These are phyloP conservation scores for Neurospora cerealis DNA, from an alignment of 495 filamentous ascomycete genomes.

Conservation along the genomic window DNA sequence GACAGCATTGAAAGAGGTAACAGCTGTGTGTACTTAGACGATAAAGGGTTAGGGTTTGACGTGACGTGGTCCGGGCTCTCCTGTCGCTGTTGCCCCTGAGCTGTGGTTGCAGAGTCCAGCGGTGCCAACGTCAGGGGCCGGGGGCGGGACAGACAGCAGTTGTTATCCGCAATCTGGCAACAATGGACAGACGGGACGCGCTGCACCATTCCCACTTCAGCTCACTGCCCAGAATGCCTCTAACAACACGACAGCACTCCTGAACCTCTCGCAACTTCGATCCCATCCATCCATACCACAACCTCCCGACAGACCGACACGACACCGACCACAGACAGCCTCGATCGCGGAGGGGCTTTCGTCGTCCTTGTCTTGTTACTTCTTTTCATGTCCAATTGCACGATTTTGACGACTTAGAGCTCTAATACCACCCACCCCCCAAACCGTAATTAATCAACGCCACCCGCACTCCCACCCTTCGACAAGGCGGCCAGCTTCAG, in stretches of 20 bases:
- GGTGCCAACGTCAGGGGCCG: not conserved
- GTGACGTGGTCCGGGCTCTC: not conserved
- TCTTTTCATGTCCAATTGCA: slow-evolving; percentile 10
- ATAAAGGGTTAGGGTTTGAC: not conserved
- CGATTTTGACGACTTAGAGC: not conserved
- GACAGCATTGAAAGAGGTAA: not conserved
- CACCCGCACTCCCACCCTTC: not conserved
- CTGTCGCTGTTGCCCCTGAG: not conserved
- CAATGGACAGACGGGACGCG: slow-evolving; percentile 1
- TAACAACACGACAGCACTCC: slow-evolving; percentile 7
- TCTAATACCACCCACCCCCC: not conserved
- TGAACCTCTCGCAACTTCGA: not conserved
- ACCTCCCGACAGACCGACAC: not conserved
- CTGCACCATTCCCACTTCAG: slow-evolving; percentile 9
- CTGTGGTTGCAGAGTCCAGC: slow-evolving; percentile 8
- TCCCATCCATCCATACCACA: not conserved
- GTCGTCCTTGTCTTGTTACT: slow-evolving; percentile 5
- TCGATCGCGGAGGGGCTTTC: slow-evolving; percentile 10
- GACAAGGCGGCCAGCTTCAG: not conserved
- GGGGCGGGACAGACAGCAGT: not conserved
- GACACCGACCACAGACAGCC: not conserved
- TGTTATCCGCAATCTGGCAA: slow-evolving; percentile 26
- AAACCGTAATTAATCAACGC: not conserved
- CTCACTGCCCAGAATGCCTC: slow-evolving; percentile 6
- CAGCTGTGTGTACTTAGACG: not conserved